phyloP scores from a whole-genome alignment of 1,284 basidiomycete species.

The Rhizoctonia solani region DNA sequence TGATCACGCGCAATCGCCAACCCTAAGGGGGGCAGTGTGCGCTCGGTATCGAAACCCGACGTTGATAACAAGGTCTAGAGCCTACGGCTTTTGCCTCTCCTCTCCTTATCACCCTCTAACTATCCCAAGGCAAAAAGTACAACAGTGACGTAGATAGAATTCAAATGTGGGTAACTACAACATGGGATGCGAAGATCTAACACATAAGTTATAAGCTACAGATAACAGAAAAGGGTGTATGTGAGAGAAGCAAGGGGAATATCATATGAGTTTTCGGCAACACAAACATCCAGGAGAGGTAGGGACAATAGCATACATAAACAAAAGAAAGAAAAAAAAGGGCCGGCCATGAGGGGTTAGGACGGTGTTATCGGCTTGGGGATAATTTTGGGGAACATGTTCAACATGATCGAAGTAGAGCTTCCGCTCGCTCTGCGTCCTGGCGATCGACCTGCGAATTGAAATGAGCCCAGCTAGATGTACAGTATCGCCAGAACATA shows the following conservation, averaged over 20 bases:
- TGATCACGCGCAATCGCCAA: too few relatives aligned
- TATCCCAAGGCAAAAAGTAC: neutral
- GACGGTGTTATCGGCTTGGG: neutral
- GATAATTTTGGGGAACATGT: neutral
- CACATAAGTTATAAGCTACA: slow-evolving; percentile 34
- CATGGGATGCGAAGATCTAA: slow-evolving; percentile 29
- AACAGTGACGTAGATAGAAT: slow-evolving; percentile 31
- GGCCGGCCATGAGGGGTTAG: neutral
- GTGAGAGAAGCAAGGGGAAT: neutral
- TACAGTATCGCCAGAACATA: slow-evolving; percentile 41
- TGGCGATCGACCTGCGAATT: slow-evolving; percentile 51
- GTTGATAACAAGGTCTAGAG: slow-evolving; percentile 22
- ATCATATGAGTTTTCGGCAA: slow-evolving; percentile 4
- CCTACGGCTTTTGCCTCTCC: too few relatives aligned
- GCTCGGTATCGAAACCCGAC: too few relatives aligned
- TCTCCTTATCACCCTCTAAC: neutral
- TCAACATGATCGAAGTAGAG: slow-evolving; percentile 52
- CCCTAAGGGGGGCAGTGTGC: too few relatives aligned
- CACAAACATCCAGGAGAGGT: neutral
- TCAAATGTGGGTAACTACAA: slow-evolving; percentile 27
- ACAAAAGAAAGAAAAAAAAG: neutral
- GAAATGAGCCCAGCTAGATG: neutral
- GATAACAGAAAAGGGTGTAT: neutral
- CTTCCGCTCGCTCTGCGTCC: slow-evolving; percentile 51
- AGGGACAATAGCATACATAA: neutral